These are phyloP conservation scores for Anthoceros angustus DNA, from an alignment of 225 moss, liverwort and hornwort genomes.

Conservation along the genomic window DNA sequence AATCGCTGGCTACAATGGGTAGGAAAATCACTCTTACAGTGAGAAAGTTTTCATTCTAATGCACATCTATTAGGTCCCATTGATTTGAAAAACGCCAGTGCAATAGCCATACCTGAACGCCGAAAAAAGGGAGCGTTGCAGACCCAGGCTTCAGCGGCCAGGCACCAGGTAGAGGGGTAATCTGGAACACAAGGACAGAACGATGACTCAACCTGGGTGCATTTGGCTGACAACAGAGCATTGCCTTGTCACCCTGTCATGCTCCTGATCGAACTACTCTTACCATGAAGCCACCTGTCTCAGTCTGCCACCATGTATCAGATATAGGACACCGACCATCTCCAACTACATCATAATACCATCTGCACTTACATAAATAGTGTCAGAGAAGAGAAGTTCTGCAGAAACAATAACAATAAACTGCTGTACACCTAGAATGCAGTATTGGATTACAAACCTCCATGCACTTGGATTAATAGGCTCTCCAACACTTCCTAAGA, in stretches of 20 bases:
- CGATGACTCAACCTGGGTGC: not conserved
- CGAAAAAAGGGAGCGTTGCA: conserved; percentile 94
- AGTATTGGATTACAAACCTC: conserved; percentile 19
- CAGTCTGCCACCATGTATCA: conserved; percentile 99
- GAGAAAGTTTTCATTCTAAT: not conserved
- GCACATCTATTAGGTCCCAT: not conserved
- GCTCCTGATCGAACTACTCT: not conserved
- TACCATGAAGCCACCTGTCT: conserved; percentile 98
- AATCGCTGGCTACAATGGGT: conserved; percentile 44
- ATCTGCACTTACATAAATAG: conserved; percentile 14
- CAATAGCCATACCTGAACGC: conserved; percentile 52
- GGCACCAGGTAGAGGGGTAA: conserved; percentile 85
- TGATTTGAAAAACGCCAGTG: not conserved
- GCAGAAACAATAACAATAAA: not conserved
- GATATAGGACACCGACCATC: conserved; percentile 74
- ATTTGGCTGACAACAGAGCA: no score
- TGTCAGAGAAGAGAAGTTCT: not conserved
- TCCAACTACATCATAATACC: conserved; percentile 94
- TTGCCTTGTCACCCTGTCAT: no score
- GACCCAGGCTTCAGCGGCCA: conserved; percentile 94
- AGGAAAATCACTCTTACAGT: not conserved
- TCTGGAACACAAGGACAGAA: conserved; percentile 24
- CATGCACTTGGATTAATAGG: conserved; percentile 95
- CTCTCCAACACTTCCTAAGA: conserved; percentile 84
- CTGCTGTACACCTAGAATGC: not conserved